These are phyloP conservation scores for Scheffersomyces ergatensis DNA, from an alignment of 805 yeast species.

Conservation along the genomic window DNA sequence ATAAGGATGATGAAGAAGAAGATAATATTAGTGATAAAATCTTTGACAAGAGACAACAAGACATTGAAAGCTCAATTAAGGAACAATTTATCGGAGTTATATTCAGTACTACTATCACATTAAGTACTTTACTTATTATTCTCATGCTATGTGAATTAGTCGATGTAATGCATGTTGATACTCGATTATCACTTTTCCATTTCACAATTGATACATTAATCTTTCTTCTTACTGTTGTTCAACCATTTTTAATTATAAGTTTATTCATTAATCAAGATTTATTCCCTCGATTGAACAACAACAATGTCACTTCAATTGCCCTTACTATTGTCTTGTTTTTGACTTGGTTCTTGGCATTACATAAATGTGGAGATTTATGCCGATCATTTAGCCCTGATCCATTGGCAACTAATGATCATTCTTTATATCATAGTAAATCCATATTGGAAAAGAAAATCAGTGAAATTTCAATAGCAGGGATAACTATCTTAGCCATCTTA, in stretches of 20 bases:
- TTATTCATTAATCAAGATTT: constrained; percentile 27
- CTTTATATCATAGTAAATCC: constrained; percentile 9
- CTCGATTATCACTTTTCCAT: constrained; percentile 34
- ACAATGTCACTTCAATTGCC: constrained; percentile 3
- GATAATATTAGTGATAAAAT: constrained; percentile 3
- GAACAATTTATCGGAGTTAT: constrained; percentile 18
- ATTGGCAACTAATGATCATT: constrained; percentile 7
- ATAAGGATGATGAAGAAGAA: constrained; percentile 3
- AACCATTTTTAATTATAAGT: constrained; percentile 40
- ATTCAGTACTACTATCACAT: constrained; percentile 27
- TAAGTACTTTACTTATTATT: constrained; percentile 29
- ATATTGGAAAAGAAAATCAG: constrained; percentile 43
- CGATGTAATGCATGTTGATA: constrained; percentile 16
- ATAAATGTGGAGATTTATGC: constrained; percentile 32
- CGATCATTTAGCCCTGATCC: constrained; percentile 18
- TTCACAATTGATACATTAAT: constrained; percentile 37
- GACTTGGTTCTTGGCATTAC: constrained; percentile 33
- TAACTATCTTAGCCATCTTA: constrained; percentile 46
- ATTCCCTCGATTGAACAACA: constrained; percentile 12
- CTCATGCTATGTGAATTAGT: constrained; percentile 37
- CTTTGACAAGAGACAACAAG: not conserved
- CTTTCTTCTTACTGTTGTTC: constrained; percentile 36
- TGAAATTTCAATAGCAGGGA: constrained; percentile 47
- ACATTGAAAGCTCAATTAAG: constrained; percentile 1
- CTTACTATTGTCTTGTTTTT: constrained; percentile 12